Evolutionary conservation across 208 protist species (phyloP).

Genomic region (Kentomonas sorsogonicus): DNA sequence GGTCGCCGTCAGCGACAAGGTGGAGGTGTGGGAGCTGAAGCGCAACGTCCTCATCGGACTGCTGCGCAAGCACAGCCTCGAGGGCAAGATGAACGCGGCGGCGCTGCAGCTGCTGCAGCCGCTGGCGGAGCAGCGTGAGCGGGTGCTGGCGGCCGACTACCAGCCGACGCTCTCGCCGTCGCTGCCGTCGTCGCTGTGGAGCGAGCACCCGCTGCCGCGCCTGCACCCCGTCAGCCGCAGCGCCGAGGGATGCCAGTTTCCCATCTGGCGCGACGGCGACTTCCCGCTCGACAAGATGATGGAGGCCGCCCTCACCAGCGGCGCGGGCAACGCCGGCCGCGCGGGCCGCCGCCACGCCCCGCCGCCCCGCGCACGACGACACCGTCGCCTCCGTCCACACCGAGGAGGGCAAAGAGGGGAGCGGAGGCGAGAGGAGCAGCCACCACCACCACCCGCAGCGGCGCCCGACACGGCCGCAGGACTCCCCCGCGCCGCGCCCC

Average conservation of each 20-base stretch:
- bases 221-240: slow-evolving; percentile 47
- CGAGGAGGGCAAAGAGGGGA: too few species aligned
- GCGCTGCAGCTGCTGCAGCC: slow-evolving; percentile 74
- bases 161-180: slow-evolving; percentile 63
- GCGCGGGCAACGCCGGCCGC: too few species aligned
- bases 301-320: too few species aligned
- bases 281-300: slow-evolving; percentile 41
- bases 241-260: slow-evolving; percentile 31
- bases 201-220: slow-evolving; percentile 47
- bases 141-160: slow-evolving; percentile 44
- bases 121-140: slow-evolving; percentile 28
- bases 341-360: too few species aligned
- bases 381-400: too few species aligned
- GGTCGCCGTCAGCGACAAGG: slow-evolving; percentile 45
- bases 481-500: too few species aligned
- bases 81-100: slow-evolving; percentile 40
- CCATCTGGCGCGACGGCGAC: slow-evolving; percentile 65
- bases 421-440: too few species aligned
- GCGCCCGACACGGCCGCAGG: too few species aligned
- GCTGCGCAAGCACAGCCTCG: slow-evolving; percentile 44
- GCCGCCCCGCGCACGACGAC: too few species aligned
- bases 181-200: slow-evolving; percentile 73
- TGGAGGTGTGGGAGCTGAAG: slow-evolving; percentile 75
- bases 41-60: slow-evolving; percentile 51
- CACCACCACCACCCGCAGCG: too few species aligned